Evolutionary conservation across 148 eudicot genomes (phyloP), one percentile per base, ranked within the genome.

Genomic region (Rhododendron simsii): DNA sequence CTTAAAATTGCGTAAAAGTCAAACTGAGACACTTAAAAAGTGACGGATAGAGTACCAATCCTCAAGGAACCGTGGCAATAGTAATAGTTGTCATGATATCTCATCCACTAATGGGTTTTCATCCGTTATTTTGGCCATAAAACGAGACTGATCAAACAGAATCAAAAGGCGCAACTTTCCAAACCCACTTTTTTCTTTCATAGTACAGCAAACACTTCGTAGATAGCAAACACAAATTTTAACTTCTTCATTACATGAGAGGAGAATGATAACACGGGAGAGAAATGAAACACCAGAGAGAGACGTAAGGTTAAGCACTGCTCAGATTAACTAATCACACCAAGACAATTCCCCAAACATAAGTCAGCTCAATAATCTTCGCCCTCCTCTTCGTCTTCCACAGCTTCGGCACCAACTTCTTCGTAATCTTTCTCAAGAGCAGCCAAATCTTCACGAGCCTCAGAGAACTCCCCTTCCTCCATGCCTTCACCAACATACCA

Each of bases 401-500:
- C 94, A 77, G 89, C 93, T 57, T 92, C 94, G 15, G 93, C 93
- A 51, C 94, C 94, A 81, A 92, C 94, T 83, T 93, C 95, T 81
- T 93, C 95, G 7, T 93, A 91, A 84, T 93, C 95, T 79, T 89
- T 91, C 88, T 91, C 95, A 18, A 91, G 93, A 51, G 95, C 95
- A 50, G 93, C 95, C 69, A 92, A 83, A 88, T 91, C 93, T 87
- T 93, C 95, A 86, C 95, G 93, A 61, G 95, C 95, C 87, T 93
- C 95, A 1, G 93, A 91, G 88, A 93, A 93, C 91, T 93, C 95
- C 44, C 95, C 95, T 87, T 93, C 95, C 80, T 93, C 95, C 95
- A 93, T 93, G 78, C 95, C 95, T 83, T 93, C 95, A 76, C 95
- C 95, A 44, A 93, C 95, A 44, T 91, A 93, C 95, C 95, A 93